phyloP scores from a whole-genome alignment of 2,329 filamentous ascomycete genomes.

The Orbilia oligospora region DNA sequence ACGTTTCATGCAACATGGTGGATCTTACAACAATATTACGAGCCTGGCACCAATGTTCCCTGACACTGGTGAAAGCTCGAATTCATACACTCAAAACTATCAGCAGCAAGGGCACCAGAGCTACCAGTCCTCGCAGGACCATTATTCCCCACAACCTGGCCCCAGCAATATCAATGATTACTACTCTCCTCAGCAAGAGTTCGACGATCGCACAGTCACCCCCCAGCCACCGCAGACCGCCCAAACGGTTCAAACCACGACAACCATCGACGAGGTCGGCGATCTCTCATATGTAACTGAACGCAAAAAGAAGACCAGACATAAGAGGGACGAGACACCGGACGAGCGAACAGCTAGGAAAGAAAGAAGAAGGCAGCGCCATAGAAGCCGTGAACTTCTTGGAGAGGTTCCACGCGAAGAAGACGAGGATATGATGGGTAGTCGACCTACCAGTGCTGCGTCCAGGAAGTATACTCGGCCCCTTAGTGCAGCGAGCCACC shows the following conservation, averaged over 20 bases:
- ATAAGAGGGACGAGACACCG: conserved; percentile 56
- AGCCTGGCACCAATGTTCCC: conserved; percentile 58
- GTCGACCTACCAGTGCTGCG: conserved; percentile 48
- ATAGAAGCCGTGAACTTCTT: conserved; percentile 43
- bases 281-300: conserved; percentile 52
- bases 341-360: conserved; percentile 44
- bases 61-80: conserved; percentile 30
- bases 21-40: conserved; percentile 57
- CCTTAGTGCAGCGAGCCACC: conserved; percentile 55
- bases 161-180: conserved; percentile 2
- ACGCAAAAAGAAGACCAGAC: conserved; percentile 55
- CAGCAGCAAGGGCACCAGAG: conserved; percentile 20
- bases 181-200: not conserved
- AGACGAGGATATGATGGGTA: conserved; percentile 51
- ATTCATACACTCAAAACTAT: conserved; percentile 17
- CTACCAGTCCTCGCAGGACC: conserved; percentile 27
- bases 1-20: conserved; percentile 56
- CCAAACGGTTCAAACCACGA: conserved; percentile 1
- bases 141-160: conserved; percentile 42
- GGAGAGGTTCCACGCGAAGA: conserved; percentile 55
- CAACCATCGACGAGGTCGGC: conserved; percentile 28
- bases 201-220: conserved; percentile 35
- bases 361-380: conserved; percentile 44
- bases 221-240: conserved; percentile 18
- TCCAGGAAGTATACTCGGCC: conserved; percentile 57